phyloP scores from a whole-genome alignment of 208 protist species.

The Blechomonas ayalai region DNA sequence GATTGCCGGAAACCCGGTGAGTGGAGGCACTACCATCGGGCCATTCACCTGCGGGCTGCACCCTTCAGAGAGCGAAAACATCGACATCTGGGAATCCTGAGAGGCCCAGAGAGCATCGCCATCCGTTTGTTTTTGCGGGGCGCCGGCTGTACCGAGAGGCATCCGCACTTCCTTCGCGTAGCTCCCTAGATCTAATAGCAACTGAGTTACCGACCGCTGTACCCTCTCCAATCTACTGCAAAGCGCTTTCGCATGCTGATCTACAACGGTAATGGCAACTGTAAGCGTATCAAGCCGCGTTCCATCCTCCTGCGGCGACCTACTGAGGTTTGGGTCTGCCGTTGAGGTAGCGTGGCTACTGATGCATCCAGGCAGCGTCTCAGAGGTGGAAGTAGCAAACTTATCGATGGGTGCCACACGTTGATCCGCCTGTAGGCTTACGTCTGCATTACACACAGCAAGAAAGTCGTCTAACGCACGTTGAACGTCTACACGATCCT shows the following conservation, averaged over 20 bases:
- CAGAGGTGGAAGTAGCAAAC: too few species aligned
- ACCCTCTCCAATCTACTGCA: slow-evolving; percentile 21
- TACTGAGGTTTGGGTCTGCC: background rate
- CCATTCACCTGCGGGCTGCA: too few species aligned
- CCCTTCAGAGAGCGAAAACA: too few species aligned
- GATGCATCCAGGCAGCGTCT: background rate
- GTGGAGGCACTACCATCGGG: too few species aligned
- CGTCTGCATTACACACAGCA: slow-evolving; percentile 1
- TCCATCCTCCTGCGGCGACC: too few species aligned
- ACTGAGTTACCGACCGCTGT: slow-evolving; percentile 23
- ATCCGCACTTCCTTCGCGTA: slow-evolving; percentile 21
- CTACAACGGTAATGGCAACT: slow-evolving; percentile 3
- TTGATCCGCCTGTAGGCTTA: too few species aligned
- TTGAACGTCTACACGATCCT: slow-evolving; percentile 26
- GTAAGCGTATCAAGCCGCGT: too few species aligned
- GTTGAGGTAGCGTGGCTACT: background rate
- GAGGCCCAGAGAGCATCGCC: too few species aligned
- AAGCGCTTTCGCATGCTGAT: slow-evolving; percentile 18
- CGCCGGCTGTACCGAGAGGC: slow-evolving; percentile 15
- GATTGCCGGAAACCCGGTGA: too few species aligned
- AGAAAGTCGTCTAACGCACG: slow-evolving; percentile 36
- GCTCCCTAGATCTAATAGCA: slow-evolving; percentile 29
- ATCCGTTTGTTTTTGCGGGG: too few species aligned
- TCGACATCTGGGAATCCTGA: too few species aligned
- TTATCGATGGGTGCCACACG: too few species aligned